Evolutionary conservation across 139 green algal genomes (phyloP), one percentile per base, ranked within the genome.

Genomic region (Microglena sp.): DNA sequence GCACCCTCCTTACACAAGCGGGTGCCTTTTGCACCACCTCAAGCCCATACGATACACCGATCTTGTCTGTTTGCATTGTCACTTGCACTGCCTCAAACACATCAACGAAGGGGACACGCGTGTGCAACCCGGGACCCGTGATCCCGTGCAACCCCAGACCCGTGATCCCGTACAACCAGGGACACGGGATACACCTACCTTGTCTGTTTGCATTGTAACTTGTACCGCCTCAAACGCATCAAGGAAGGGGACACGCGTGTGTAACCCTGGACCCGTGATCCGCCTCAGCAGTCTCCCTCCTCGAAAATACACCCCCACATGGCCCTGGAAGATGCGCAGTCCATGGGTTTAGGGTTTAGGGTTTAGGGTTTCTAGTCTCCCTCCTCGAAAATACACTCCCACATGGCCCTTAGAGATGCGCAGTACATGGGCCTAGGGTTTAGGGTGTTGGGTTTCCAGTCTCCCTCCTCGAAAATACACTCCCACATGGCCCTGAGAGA

Each of bases 391-490:
- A 64, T 85, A 85, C 30, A 85, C 67, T 5, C 75, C 78, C 26
- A 85, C 78, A 64, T 85, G 56, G 29, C 78, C 78, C 69, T 85
- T 11, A n/a, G n/a, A n/a, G n/a, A n/a, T n/a, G n/a, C n/a, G n/a
- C n/a, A n/a, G n/a, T n/a, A n/a, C n/a, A n/a, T n/a, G n/a, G n/a
- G n/a, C n/a, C n/a, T n/a, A n/a, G n/a, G n/a, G n/a, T n/a, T n/a
- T n/a, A n/a, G n/a, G n/a, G n/a, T n/a, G n/a, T n/a, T n/a, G n/a
- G n/a, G n/a, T n/a, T n/a, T n/a, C n/a, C n/a, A 83, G 68, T 31
- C 64, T 74, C 21, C 78, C 78, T 4, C 75, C 78, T 3, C 78
- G 56, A 74, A 74, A 82, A 64, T 85, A 85, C 30, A 85, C 67
- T 5, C 75, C 78, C 26, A 85, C 78, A 64, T 85, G 56, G 29